Percentiles rank a stretch among this genome's conserved stretches.
These are phyloP conservation scores for Saccharomyces jurei DNA, from an alignment of 805 yeast genomes.

Conservation along the genomic window DNA sequence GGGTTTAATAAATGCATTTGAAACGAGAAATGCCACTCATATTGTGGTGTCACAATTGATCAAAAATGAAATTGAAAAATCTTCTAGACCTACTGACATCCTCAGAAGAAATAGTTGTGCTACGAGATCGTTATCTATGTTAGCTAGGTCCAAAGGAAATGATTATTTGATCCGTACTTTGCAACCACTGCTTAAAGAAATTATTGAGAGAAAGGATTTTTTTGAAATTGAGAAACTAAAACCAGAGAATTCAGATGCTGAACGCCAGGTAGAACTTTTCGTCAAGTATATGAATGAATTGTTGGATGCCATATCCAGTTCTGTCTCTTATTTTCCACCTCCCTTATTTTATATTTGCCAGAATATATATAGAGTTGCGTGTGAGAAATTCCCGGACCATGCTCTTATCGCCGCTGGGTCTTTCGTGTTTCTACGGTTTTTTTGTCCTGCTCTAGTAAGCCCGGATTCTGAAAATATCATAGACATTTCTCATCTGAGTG, in stretches of 20 bases:
- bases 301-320: conserved; percentile 50
- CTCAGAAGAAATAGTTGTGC: conserved; percentile 77
- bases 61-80: conserved; percentile 51
- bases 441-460: conserved; percentile 84
- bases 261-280: conserved; percentile 39
- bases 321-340: conserved; percentile 53
- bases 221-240: conserved; percentile 58
- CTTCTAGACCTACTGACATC: conserved; percentile 60
- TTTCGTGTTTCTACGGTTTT: conserved; percentile 68
- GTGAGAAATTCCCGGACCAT: conserved; percentile 57
- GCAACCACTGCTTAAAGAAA: conserved; percentile 47
- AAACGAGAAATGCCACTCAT: conserved; percentile 35
- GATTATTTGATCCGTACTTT: conserved; percentile 48
- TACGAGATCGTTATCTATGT: conserved; percentile 64
- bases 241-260: conserved; percentile 33
- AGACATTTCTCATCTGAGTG: conserved; percentile 33
- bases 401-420: conserved; percentile 74
- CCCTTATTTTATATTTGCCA: conserved; percentile 67
- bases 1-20: conserved; percentile 50
- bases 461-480: conserved; percentile 52
- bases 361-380: conserved; percentile 50
- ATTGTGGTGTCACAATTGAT: conserved; percentile 48
- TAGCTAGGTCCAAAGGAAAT: conserved; percentile 59
- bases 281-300: conserved; percentile 47
- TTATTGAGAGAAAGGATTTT: conserved; percentile 41